Evolutionary conservation across 2,329 filamentous ascomycete genomes (phyloP).

Genomic region (Arthrobotrys conoides): DNA sequence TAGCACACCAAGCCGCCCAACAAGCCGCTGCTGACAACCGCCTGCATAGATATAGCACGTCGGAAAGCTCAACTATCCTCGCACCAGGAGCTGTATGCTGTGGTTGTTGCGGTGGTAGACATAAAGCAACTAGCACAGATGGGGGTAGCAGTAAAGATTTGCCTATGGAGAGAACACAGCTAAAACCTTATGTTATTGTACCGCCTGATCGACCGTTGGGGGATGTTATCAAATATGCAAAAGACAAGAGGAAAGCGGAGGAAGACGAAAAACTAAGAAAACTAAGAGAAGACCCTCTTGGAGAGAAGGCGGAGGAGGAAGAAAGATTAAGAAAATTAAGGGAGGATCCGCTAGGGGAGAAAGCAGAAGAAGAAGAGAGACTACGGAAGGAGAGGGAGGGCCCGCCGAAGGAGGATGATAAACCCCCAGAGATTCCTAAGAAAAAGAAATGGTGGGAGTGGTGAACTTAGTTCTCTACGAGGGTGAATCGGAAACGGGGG

Average conservation of each 20-base stretch:
- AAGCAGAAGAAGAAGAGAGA: constrained; percentile 10
- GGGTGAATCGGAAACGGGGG: neutral
- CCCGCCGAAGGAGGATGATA: neutral
- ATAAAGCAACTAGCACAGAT: neutral
- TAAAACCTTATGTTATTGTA: constrained; percentile 6
- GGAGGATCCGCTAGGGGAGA: constrained; percentile 10
- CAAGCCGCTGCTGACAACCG: constrained; percentile 17
- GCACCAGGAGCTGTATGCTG: constrained; percentile 1
- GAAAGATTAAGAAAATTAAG: constrained; percentile 16
- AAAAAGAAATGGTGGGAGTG: constrained; percentile 5
- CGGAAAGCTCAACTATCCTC: constrained; percentile 19
- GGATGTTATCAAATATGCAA: constrained; percentile 17
- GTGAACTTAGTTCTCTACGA: neutral
- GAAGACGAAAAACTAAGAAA: constrained; percentile 5
- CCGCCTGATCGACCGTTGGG: neutral
- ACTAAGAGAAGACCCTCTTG: constrained; percentile 6
- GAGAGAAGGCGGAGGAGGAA: constrained; percentile 18
- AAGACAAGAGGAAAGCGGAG: neutral
- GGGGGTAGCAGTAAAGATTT: neutral
- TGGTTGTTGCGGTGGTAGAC: constrained; percentile 13
- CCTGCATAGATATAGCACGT: neutral
- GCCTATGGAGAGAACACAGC: neutral
- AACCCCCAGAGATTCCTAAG: neutral
- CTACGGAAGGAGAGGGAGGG: neutral
- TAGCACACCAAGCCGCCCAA: constrained; percentile 38